Evolutionary conservation across 139 green algal species (phyloP).

Genomic region (Chlorella sorokiniana): DNA sequence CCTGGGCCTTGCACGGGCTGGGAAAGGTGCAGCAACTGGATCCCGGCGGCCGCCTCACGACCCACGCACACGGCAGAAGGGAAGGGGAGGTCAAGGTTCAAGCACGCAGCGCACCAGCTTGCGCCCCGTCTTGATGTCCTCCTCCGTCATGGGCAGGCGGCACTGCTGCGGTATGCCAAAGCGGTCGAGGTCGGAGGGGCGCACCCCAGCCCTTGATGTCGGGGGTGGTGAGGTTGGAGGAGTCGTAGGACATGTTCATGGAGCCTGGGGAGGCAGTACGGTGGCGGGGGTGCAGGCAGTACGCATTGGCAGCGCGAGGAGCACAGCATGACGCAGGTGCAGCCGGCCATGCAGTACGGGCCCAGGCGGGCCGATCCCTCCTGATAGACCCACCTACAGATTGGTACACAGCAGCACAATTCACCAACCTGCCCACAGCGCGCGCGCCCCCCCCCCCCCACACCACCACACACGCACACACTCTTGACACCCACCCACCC

Average conservation of each 20-base stretch:
- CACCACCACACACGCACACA: background rate
- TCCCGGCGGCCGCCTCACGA: too few species aligned
- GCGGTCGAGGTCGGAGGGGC: conserved; percentile 82
- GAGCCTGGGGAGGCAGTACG: conserved; percentile 43
- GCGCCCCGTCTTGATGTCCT: conserved; percentile 85
- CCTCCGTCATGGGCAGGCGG: conserved; percentile 92
- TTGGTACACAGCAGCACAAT: background rate
- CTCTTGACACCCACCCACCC: conserved; percentile 34
- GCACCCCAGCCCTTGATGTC: conserved; percentile 90
- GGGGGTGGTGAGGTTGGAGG: conserved; percentile 91
- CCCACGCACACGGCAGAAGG: too few species aligned
- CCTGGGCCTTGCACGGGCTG: too few species aligned
- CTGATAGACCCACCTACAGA: too few species aligned
- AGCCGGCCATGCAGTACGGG: too few species aligned
- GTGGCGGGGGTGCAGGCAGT: background rate
- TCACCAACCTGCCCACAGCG: too few species aligned
- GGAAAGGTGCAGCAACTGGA: too few species aligned
- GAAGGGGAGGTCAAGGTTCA: background rate
- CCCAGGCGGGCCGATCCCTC: too few species aligned
- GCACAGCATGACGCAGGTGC: background rate
- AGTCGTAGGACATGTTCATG: conserved; percentile 93
- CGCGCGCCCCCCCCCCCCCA: too few species aligned
- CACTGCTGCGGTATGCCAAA: conserved; percentile 95
- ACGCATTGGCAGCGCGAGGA: background rate
- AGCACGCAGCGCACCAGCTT: conserved; percentile 63